Evolutionary conservation across 371 early-diverging fungal species (phyloP).

Genomic region (Entomophthora muscae): DNA sequence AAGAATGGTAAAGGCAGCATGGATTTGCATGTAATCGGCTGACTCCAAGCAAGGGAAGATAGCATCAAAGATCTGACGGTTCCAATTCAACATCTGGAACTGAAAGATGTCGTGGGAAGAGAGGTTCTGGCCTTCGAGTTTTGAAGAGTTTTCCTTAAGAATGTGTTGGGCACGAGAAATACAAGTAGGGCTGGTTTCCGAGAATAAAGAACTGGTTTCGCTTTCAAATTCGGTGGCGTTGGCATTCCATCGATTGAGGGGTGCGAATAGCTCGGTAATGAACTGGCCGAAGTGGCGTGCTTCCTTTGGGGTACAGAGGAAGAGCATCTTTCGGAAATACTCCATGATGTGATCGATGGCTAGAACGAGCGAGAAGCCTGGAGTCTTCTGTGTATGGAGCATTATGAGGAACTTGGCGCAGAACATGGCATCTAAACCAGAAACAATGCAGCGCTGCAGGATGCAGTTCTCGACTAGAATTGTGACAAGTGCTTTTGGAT

Average conservation of each 20-base stretch:
- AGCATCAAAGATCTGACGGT: neutral
- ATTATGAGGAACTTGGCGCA: slow-evolving; percentile 62
- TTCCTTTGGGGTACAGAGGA: neutral
- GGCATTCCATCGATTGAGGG: neutral
- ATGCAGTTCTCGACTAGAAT: slow-evolving; percentile 62
- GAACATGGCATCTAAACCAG: slow-evolving; percentile 63
- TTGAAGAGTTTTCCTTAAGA: neutral
- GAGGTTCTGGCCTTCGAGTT: neutral
- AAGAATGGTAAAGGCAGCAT: neutral
- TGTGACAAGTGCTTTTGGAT: slow-evolving; percentile 27
- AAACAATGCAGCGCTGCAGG: slow-evolving; percentile 51
- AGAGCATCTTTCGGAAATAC: neutral
- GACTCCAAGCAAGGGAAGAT: neutral
- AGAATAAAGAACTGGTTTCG: neutral
- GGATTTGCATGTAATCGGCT: neutral
- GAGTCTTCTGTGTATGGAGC: slow-evolving; percentile 56
- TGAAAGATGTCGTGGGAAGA: neutral
- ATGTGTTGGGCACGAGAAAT: neutral
- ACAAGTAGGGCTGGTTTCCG: neutral
- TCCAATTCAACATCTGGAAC: neutral
- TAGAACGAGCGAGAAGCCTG: slow-evolving; percentile 36
- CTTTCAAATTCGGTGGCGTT: neutral
- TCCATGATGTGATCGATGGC: neutral
- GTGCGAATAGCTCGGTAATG: neutral
- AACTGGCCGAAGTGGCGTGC: neutral